phyloP scores from a whole-genome alignment of 2,329 filamentous ascomycete species.

The Tolypocladium nubicola region DNA sequence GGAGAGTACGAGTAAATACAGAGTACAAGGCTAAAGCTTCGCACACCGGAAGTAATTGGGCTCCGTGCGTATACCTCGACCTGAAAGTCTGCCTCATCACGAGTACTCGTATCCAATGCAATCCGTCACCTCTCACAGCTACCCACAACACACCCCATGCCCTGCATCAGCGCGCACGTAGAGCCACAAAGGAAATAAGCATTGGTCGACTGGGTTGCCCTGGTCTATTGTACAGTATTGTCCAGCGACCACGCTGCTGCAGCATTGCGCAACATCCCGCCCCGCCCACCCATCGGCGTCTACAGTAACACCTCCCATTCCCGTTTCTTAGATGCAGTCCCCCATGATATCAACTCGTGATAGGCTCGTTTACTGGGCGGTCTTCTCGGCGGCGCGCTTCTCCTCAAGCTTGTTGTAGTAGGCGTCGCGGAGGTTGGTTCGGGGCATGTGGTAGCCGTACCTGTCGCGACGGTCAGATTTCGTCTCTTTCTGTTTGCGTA shows the following conservation, averaged over 20 bases:
- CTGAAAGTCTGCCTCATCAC: background rate
- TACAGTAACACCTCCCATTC: constrained; percentile 1
- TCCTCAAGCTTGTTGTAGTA: constrained; percentile 49
- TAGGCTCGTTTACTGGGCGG: constrained; percentile 10
- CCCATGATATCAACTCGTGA: background rate
- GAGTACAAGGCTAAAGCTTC: too few species aligned
- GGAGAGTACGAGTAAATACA: background rate
- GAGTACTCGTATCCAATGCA: background rate
- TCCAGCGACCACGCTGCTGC: constrained; percentile 12
- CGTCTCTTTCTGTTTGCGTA: background rate
- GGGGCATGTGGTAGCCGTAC: constrained; percentile 54
- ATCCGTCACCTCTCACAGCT: background rate
- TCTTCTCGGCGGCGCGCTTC: constrained; percentile 35
- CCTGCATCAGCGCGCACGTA: background rate
- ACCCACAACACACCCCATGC: background rate
- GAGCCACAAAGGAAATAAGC: constrained; percentile 4
- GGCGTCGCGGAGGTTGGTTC: constrained; percentile 46
- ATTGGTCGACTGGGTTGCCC: constrained; percentile 13
- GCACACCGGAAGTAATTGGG: too few species aligned
- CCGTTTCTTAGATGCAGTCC: background rate
- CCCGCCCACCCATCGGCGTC: constrained; percentile 2
- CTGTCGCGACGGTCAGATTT: constrained; percentile 22
- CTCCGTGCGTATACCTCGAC: background rate
- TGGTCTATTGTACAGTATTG: constrained; percentile 16
- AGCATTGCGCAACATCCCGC: constrained; percentile 8